Evolutionary conservation across 2,329 filamentous ascomycete genomes (phyloP).

Genomic region (Penicillium sp.): DNA sequence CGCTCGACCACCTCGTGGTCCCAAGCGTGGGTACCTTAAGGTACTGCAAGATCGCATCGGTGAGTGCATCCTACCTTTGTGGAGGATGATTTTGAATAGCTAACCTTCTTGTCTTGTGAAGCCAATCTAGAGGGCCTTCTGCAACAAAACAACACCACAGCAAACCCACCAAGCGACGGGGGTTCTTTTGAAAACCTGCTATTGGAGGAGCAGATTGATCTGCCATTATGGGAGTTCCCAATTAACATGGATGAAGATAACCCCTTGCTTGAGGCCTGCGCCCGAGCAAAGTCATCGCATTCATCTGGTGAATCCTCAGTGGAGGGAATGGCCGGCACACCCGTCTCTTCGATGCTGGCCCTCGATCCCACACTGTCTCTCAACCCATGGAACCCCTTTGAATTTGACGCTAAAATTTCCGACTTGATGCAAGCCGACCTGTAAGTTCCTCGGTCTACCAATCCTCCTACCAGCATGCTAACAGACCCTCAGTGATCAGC

Average conservation of each 20-base stretch:
- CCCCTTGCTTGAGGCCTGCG: background rate
- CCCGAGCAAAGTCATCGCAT: background rate
- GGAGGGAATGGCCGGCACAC: background rate
- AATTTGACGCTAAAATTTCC: background rate
- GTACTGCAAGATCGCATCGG: background rate
- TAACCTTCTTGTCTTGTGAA: background rate
- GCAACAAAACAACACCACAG: background rate
- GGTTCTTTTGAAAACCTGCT: background rate
- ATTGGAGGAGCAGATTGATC: background rate
- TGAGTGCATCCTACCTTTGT: background rate
- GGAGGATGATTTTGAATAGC: background rate
- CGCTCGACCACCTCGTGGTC: background rate
- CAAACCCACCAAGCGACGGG: background rate
- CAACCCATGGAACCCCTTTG: background rate
- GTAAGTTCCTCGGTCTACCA: background rate
- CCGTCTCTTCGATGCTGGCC: background rate
- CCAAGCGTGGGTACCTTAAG: background rate
- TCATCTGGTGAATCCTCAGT: background rate
- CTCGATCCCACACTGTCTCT: background rate
- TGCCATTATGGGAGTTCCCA: background rate
- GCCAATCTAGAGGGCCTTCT: background rate
- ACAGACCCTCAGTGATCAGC: constrained; percentile 23
- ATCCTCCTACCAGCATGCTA: background rate
- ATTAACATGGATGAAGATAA: background rate
- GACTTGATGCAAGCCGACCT: background rate